Evolutionary conservation across 2,329 filamentous ascomycete species (phyloP).

Genomic region (Bimuria novae-zelandiae): DNA sequence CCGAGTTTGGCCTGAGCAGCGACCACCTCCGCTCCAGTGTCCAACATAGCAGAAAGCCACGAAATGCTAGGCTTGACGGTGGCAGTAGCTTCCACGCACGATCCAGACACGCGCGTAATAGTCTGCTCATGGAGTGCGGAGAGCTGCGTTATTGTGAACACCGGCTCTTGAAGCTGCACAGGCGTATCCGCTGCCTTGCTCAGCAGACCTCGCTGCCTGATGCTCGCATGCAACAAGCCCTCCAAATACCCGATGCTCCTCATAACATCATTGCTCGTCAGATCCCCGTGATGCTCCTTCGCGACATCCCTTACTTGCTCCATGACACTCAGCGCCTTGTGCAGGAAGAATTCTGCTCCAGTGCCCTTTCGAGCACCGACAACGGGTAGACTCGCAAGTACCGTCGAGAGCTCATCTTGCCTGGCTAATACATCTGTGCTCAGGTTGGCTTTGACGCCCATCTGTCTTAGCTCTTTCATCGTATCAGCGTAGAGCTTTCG

Average conservation of each 20-base stretch:
- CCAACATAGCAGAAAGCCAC: constrained; percentile 74
- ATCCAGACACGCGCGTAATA: constrained; percentile 22
- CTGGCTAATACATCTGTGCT: constrained; percentile 72
- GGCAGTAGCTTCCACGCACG: constrained; percentile 14
- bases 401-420: constrained; percentile 71
- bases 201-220: constrained; percentile 62
- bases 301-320: constrained; percentile 68
- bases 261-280: constrained; percentile 78
- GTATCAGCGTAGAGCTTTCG: constrained; percentile 88
- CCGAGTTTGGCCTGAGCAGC: constrained; percentile 70
- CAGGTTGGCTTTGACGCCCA: constrained; percentile 88
- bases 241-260: constrained; percentile 86
- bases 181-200: constrained; percentile 37
- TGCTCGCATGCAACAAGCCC: constrained; percentile 71
- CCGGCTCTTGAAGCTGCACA: constrained; percentile 44
- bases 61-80: constrained; percentile 29
- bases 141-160: constrained; percentile 41
- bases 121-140: constrained; percentile 20
- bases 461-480: constrained; percentile 77
- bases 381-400: constrained; percentile 63
- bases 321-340: constrained; percentile 76
- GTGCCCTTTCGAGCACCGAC: constrained; percentile 16
- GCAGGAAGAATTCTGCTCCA: constrained; percentile 72
- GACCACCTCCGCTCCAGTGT: constrained; percentile 65
- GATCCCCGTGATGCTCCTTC: constrained; percentile 79